A percentile compares a stretch with the other conserved stretches of the same genome.
Evolutionary conservation across 1,284 basidiomycete species (phyloP).

Genomic region (Termitomyces sp.): DNA sequence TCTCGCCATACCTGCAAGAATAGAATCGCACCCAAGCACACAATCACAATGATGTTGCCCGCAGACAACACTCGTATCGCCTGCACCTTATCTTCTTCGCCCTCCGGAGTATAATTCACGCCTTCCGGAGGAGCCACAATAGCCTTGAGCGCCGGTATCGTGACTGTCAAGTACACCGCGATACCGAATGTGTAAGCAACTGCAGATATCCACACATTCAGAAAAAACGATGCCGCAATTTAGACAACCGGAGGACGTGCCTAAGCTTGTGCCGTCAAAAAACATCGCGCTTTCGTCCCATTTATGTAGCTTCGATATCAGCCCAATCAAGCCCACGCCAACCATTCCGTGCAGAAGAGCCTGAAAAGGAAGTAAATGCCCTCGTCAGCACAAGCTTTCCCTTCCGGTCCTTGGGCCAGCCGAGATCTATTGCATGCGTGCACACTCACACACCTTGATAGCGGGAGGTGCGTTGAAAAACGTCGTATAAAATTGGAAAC

Average conservation of each 20-base stretch:
- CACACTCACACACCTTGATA: slow-evolving; percentile 63
- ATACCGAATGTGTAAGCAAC: slow-evolving; percentile 72
- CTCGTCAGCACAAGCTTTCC: not conserved
- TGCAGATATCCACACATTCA: slow-evolving; percentile 27
- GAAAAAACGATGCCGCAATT: not conserved
- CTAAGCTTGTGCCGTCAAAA: slow-evolving; percentile 84
- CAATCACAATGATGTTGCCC: slow-evolving; percentile 77
- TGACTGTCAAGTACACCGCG: slow-evolving; percentile 76
- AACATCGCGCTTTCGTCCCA: slow-evolving; percentile 91
- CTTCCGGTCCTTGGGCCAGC: not conserved
- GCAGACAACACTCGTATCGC: slow-evolving; percentile 78
- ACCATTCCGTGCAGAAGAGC: slow-evolving; percentile 81
- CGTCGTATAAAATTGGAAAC: slow-evolving; percentile 81
- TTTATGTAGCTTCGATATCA: slow-evolving; percentile 72
- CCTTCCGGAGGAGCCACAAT: slow-evolving; percentile 51
- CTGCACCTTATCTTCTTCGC: slow-evolving; percentile 61
- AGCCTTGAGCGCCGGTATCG: slow-evolving; percentile 71
- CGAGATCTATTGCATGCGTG: not conserved
- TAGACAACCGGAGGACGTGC: slow-evolving; percentile 35
- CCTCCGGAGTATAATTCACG: slow-evolving; percentile 37
- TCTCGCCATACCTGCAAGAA: slow-evolving; percentile 52
- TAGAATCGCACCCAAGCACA: slow-evolving; percentile 60
- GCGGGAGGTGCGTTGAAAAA: slow-evolving; percentile 88
- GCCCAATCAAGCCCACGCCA: slow-evolving; percentile 66
- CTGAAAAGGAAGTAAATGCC: slow-evolving; percentile 31